These are phyloP conservation scores for Aspergillus bridgeri DNA, from an alignment of 495 filamentous ascomycete species.

Conservation along the genomic window DNA sequence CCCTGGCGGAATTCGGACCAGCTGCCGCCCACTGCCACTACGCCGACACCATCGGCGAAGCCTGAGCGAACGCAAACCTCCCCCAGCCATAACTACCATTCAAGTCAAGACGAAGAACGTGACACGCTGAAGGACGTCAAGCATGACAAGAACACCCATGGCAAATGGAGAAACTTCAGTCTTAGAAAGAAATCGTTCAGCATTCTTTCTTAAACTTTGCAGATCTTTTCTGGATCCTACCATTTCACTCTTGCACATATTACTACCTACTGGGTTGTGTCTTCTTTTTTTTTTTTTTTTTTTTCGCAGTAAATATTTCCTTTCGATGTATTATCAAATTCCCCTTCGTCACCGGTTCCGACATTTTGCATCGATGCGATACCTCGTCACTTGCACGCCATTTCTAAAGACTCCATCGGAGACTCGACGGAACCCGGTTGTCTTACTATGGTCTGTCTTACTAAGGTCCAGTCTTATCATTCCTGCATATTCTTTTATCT, in stretches of 20 bases:
- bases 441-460: conserved; percentile 15
- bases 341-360: conserved; percentile 19
- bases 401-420: background rate
- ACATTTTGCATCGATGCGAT: conserved; percentile 16
- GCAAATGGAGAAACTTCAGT: conserved; percentile 43
- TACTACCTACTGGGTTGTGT: no score
- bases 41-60: conserved; percentile 8
- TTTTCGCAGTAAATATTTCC: conserved; percentile 26
- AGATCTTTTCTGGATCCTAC: conserved; percentile 1
- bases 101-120: conserved; percentile 24
- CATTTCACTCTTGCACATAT: conserved; percentile 33
- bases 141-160: conserved; percentile 22
- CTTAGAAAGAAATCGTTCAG: conserved; percentile 43
- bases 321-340: conserved; percentile 38
- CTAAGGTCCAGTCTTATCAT: conserved; percentile 11
- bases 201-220: conserved; percentile 28
- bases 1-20: background rate
- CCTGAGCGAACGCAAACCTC: conserved; percentile 15
- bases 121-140: conserved; percentile 21
- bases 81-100: conserved; percentile 19
- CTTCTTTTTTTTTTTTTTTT: no score
- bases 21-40: conserved; percentile 10
- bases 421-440: conserved; percentile 13
- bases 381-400: conserved; percentile 7
- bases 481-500: conserved; percentile 12